Evolutionary conservation across 169 alveolate species (phyloP).

Genomic region (Eimeria acervulina): DNA sequence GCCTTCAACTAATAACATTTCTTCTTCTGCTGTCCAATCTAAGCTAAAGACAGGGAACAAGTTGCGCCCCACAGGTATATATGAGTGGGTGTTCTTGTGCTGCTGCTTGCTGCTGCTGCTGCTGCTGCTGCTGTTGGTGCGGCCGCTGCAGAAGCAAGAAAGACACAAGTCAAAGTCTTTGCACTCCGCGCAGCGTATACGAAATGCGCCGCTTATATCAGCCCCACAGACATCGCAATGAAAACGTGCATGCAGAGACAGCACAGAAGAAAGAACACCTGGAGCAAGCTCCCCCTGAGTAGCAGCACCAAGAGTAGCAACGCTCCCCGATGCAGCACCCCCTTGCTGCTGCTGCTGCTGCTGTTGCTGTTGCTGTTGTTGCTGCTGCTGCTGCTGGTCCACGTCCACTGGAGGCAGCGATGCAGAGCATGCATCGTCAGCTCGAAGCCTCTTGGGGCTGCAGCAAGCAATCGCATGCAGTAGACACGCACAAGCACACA

Average conservation of each 20-base stretch:
- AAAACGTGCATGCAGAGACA: constrained; percentile 71
- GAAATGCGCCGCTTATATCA: constrained; percentile 73
- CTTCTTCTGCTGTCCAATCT: constrained; percentile 96
- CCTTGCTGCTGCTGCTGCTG: constrained; percentile 42
- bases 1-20: constrained; percentile 93
- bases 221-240: constrained; percentile 83
- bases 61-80: constrained; percentile 94
- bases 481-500: not conserved
- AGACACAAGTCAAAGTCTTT: constrained; percentile 93
- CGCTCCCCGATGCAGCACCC: not conserved
- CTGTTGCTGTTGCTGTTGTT: constrained; percentile 33
- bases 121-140: constrained; percentile 86
- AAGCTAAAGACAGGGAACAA: constrained; percentile 90
- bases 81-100: constrained; percentile 89
- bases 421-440: constrained; percentile 52
- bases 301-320: not conserved
- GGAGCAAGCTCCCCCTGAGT: constrained; percentile 26
- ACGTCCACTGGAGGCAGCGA: constrained; percentile 26
- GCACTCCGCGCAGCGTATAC: constrained; percentile 95
- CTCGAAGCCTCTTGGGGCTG: constrained; percentile 60
- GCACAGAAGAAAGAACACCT: constrained; percentile 30
- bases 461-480: not conserved
- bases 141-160: constrained; percentile 93
- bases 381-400: not conserved
- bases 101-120: constrained; percentile 82